A percentile compares a stretch with the other conserved stretches of the same genome.
Conservation (phyloP, 805 yeast species). For the Barnettozyma sp. region DNA sequence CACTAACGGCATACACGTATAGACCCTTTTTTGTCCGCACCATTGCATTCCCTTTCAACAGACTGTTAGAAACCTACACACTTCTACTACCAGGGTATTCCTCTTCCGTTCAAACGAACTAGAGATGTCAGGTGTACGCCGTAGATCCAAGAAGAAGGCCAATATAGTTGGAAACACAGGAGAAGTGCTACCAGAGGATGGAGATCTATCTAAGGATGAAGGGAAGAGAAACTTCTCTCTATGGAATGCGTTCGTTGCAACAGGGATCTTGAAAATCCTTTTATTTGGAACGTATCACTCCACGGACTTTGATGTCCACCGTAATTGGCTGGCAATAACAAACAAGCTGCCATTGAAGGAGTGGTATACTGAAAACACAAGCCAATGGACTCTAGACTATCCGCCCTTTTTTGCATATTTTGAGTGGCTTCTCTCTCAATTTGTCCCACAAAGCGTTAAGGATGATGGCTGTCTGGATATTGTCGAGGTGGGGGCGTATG, state of each 20-base stretch:
- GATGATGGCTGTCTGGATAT: constrained; percentile 76
- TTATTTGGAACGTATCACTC: constrained; percentile 82
- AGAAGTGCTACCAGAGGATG: not conserved
- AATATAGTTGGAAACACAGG: not conserved
- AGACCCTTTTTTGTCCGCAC: too few relatives aligned
- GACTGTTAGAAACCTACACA: too few relatives aligned
- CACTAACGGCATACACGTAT: too few relatives aligned
- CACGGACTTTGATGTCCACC: constrained; percentile 94
- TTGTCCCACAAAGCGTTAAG: constrained; percentile 57
- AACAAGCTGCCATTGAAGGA: constrained; percentile 58
- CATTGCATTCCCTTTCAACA: too few relatives aligned
- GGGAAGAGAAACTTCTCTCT: constrained; percentile 37
- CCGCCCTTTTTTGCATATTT: constrained; percentile 98
- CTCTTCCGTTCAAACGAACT: too few relatives aligned
- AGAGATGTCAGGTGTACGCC: constrained; percentile 16
- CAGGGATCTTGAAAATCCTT: constrained; percentile 50
- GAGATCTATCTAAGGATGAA: not conserved
- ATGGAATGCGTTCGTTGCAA: constrained; percentile 62
- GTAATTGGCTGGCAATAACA: constrained; percentile 96
- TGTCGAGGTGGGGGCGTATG: constrained; percentile 57
- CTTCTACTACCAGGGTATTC: too few relatives aligned
- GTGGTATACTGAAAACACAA: constrained; percentile 79
- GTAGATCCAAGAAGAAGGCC: constrained; percentile 11
- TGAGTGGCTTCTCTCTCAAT: constrained; percentile 70
- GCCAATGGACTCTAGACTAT: constrained; percentile 93